Evolutionary conservation across 495 filamentous ascomycete genomes (phyloP), one percentile per base, ranked within the genome.

Genomic region (Neurospora terricola): DNA sequence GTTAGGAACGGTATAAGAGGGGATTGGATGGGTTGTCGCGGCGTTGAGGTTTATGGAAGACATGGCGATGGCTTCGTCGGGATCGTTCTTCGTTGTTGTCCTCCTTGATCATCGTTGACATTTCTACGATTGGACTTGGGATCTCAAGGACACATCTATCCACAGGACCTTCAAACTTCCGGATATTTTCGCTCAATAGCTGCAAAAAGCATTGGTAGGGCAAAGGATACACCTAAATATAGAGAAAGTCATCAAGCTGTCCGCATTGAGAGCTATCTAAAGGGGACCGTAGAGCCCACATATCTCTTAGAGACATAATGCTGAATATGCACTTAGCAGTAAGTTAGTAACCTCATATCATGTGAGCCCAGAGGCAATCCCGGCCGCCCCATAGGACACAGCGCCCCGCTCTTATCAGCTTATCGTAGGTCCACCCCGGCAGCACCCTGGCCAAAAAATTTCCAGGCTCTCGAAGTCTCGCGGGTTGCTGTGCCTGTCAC

Each of bases 381-480:
- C 37, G 9, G 48, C 10, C 43, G 37, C 66, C 10, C 30, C 69
- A 38, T 16, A 21, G 1, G 21, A 27, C 69, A 45, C 54, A 48
- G 43, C 11, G 23, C 69, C 72, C 72, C 74, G 70, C 69, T 21
- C 75, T 80, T 80, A 80, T 80, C 79, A 23, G 76, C 79, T 81
- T 81, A 81, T 81, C 79, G 73, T 72, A 59, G 42, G 72, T 73
- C 68, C 71, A 73, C 73, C 43, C 71, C 66, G 66, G n/a, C 69
- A 70, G 12, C 30, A 72, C 42, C 75, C 78, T 59, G 48, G 78
- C 73, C 75, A 78, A 80, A 81, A 80, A 79, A 78, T 73, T 74
- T 75, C 70, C 59, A 73, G 72, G 73, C 12, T 16, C 70, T 62
- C 45, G 0, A 0, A 0, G 45, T 62, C 23, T 62, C 48, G 48